These are phyloP conservation scores for Termitomyces sp. DNA, from an alignment of 768 basidiomycete species.

Conservation along the genomic window DNA sequence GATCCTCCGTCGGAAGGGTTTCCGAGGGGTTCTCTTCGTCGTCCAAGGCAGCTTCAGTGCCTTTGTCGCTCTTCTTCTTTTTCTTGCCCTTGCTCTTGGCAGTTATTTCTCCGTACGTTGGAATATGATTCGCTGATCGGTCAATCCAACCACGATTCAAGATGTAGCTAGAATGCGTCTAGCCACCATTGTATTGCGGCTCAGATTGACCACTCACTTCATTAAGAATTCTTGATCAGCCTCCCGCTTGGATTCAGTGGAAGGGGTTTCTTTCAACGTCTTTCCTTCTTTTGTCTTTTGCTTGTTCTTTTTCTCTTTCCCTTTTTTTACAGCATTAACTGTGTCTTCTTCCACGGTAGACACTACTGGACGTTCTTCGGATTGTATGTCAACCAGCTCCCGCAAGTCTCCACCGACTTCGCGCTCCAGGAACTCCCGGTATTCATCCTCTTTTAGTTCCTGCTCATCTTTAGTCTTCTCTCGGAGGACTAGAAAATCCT, in stretches of 20 bases:
- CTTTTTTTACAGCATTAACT: conserved; percentile 29
- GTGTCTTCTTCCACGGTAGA: conserved; percentile 16
- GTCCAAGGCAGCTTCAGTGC: conserved; percentile 16
- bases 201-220: conserved; percentile 51
- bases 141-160: conserved; percentile 98
- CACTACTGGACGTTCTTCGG: conserved; percentile 2
- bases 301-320: conserved; percentile 38
- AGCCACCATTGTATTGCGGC: background rate
- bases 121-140: conserved; percentile 61
- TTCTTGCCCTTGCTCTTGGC: conserved; percentile 26
- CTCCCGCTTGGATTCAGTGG: conserved; percentile 44
- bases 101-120: conserved; percentile 82
- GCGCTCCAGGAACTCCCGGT: conserved; percentile 72
- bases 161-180: conserved; percentile 66
- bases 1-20: conserved; percentile 17
- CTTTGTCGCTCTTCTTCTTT: conserved; percentile 21
- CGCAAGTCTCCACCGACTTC: conserved; percentile 76
- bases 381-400: conserved; percentile 57
- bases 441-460: conserved; percentile 80
- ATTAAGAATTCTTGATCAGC: conserved; percentile 84
- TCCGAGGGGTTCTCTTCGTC: conserved; percentile 16
- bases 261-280: conserved; percentile 21
- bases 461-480: conserved; percentile 76
- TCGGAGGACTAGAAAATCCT: conserved; percentile 59
- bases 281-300: conserved; percentile 28